Percentiles rank a stretch among this genome's conserved stretches.
Conservation (phyloP, 1,139 yeast genomes). For the Meyerozyma guilliermondii region DNA sequence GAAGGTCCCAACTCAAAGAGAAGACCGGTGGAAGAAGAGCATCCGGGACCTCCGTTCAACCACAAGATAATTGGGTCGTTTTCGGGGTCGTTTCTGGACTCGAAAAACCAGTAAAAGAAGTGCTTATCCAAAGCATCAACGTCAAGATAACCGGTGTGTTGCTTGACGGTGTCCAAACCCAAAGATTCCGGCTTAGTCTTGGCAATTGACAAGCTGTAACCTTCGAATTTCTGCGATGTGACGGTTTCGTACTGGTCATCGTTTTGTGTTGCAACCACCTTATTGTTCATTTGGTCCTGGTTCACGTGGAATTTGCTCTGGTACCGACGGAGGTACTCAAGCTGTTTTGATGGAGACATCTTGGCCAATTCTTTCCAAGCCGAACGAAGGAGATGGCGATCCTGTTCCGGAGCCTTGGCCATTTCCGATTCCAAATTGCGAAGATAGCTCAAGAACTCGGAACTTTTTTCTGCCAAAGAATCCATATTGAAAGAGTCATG, state of each 20-base stretch:
- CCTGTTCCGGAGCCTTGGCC: not conserved
- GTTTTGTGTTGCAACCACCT: not conserved
- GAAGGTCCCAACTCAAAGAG: conserved; percentile 69
- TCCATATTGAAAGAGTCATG: not conserved
- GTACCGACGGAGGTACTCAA: not conserved
- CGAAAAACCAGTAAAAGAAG: conserved; percentile 76
- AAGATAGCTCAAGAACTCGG: not conserved
- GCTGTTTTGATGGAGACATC: not conserved
- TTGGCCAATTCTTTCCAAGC: conserved; percentile 1
- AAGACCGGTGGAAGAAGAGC: conserved; percentile 64
- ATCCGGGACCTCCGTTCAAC: conserved; percentile 78
- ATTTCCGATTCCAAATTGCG: not conserved
- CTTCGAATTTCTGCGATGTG: not conserved
- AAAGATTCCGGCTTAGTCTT: conserved; percentile 34
- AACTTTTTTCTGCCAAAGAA: not conserved
- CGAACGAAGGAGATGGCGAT: not conserved
- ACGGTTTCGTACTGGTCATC: not conserved
- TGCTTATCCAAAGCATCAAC: conserved; percentile 57
- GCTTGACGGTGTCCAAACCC: conserved; percentile 54
- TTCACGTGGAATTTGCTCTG: not conserved
- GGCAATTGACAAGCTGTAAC: not conserved
- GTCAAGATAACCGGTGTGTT: conserved; percentile 64
- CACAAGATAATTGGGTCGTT: conserved; percentile 61
- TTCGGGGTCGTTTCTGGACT: conserved; percentile 53
- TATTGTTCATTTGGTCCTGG: not conserved